Evolutionary conservation across 2,329 filamentous ascomycete species (phyloP), one percentile per base, ranked within the genome.

Genomic region (Thielaviopsis euricoi): DNA sequence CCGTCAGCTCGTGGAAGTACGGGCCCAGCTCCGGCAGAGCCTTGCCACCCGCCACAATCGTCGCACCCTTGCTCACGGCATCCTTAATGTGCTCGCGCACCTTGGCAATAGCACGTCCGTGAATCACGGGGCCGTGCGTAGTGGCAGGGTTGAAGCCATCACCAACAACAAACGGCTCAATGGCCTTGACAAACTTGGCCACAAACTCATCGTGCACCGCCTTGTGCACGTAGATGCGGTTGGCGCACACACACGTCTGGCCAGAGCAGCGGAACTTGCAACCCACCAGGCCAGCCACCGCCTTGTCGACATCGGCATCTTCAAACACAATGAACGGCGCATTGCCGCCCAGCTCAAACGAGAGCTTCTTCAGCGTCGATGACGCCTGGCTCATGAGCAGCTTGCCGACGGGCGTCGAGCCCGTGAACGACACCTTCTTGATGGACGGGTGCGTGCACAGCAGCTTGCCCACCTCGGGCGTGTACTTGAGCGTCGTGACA

Each of bases 281-380:
- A 23, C 83, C 74, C 56, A 97, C 79, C 53, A 89, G 89, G 25
- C 90, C 91, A 0, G 81, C 74, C 0, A 97, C 89, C 1, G 93
- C 93, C 4, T 76, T 73, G 60, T 96, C 90, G 21, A 97, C 73
- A 67, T 97, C 88, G 21, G 91, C 87, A 66, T 97, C 91, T 66
- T 97, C 89, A 67, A 97, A 97, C 33, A 97, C 89, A 63, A 97
- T 96, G 68, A 96, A 95, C 1, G 91, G 91, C 0, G 91, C 87
- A 69, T 97, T 97, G 53, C 91, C 93, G 57, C 91, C 91, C 1
- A 97, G 84, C 69, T 97, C 91, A 69, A 95, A 86, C 0, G 87
- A 93, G 49, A 83, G 68, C 63, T 82, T 79, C 78, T 97, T 97
- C 64, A 96, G 73, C 0, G 89, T 95, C 49, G 80, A 78, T 0